Conservation (phyloP, 352 stramenopile genomes). For the Globisporangium splendens region DNA sequence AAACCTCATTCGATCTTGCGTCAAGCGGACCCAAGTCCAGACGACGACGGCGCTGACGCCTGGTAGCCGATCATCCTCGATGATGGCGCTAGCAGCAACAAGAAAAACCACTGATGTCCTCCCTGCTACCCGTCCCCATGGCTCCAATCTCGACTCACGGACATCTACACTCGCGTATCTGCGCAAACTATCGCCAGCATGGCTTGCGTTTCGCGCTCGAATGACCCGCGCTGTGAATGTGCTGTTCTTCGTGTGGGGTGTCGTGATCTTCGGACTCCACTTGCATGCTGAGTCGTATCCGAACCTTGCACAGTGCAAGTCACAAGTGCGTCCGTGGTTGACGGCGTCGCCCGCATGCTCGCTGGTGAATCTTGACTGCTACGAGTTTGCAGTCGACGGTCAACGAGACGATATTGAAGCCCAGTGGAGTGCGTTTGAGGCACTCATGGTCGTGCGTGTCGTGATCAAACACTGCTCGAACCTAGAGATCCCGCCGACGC, state of each 20-base stretch:
- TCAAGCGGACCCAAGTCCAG: background rate
- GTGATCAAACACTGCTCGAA: constrained; percentile 3
- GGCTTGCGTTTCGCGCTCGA: background rate
- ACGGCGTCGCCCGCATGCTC: background rate
- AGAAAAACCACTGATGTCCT: too few species aligned
- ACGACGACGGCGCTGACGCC: background rate
- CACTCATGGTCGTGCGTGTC: background rate
- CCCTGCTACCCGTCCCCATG: too few species aligned
- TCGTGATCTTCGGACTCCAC: constrained; percentile 1
- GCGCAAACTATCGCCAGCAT: background rate
- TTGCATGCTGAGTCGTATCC: background rate
- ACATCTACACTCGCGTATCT: background rate
- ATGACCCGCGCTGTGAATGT: too few species aligned
- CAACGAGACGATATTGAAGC: constrained; percentile 11
- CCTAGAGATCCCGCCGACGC: constrained; percentile 5
- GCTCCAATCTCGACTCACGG: too few species aligned
- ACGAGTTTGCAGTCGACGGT: background rate
- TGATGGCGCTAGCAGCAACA: too few species aligned
- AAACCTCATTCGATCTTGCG: background rate
- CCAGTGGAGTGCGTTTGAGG: constrained; percentile 6
- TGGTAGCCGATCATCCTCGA: too few species aligned
- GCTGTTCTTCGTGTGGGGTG: constrained; percentile 6
- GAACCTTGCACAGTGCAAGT: background rate
- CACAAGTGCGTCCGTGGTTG: background rate
- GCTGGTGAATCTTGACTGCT: background rate